A percentile compares a stretch with the other conserved stretches of the same genome.
These are phyloP conservation scores for Pterocarpus macrocarpus DNA, from an alignment of 306 rosid genomes.

Conservation along the genomic window DNA sequence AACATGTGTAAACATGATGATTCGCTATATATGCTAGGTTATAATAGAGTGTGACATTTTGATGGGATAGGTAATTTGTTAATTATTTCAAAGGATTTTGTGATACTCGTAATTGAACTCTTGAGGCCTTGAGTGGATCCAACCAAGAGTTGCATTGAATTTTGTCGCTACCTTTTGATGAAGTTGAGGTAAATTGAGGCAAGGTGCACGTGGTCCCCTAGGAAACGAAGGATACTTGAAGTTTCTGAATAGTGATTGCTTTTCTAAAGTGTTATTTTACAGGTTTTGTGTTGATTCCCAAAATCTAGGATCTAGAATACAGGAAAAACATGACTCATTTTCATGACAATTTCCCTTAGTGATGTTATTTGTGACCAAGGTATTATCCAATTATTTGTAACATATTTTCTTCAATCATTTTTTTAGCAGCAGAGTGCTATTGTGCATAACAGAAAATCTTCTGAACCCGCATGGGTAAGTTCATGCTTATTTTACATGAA, in stretches of 20 bases:
- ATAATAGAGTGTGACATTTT: constrained; percentile 18
- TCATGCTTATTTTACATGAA: background rate
- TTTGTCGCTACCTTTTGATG: background rate
- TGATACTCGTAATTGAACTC: background rate
- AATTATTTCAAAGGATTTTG: constrained; percentile 2
- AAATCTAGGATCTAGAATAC: background rate
- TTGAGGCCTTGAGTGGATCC: constrained; percentile 15
- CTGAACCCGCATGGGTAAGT: background rate
- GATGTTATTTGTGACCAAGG: background rate
- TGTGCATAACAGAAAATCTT: background rate
- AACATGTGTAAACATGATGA: background rate
- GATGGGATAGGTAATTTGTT: background rate
- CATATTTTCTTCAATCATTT: background rate
- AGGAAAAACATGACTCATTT: background rate
- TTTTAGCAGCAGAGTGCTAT: background rate
- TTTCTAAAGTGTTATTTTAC: background rate
- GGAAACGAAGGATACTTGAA: background rate
- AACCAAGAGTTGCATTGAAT: background rate
- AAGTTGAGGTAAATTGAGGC: background rate
- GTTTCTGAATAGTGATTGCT: background rate
- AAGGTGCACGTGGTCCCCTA: constrained; percentile 3
- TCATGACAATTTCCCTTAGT: background rate
- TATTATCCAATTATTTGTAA: background rate
- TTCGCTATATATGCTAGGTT: too few relatives aligned
- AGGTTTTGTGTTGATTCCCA: background rate